Base-by-base conservation (phyloP, 495 filamentous ascomycete species). In the Penicillium coprophilum region DNA sequence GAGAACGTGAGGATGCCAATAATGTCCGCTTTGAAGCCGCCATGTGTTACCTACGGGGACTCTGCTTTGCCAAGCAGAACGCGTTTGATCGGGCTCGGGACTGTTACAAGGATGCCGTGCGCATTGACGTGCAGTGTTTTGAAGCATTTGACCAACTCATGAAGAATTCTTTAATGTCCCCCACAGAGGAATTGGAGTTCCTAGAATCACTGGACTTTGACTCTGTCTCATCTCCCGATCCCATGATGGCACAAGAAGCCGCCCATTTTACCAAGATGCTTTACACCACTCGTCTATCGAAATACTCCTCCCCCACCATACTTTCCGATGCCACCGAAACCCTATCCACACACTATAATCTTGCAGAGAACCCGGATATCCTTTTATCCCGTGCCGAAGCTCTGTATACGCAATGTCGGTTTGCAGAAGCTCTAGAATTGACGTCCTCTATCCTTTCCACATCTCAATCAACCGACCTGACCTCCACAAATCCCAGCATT, bases 141-240 rank as follows among this genome's bases (percentile, higher is more conserved):
- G 94, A 99, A 68, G 94, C 94, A 3, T 97, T 97, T 65, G 92
- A 96, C 56, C 91, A 96, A 71, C 81, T 99, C 47, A 96, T 97
- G 88, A 92, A 92, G 76, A 97, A 97, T 71, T 88, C 87, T 19
- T 82, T 97, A 24, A 95, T 99, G 90, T 92, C 92, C n/a, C 93
- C 95, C 2, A 87, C 92, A 38, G 95, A 99, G 70, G 94, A 99
- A 68, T 91, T 94, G 80, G 79, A 87, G 36, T 97, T 99, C 58
- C 80, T 99, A 30, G 89, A 93, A 58, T 90, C 88, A 21, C 79
- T 99, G 11, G 90, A 96, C 71, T 99, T 97, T 67, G 89, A 94
- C 65, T 82, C 86, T 9, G 84, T 97, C 31, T 77, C 79, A 8
- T 80, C 83, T 0, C 70, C 78, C 0, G 81, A 86, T 62, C 78